phyloP scores from a whole-genome alignment of 768 basidiomycete species.

The Crucibulum laeve region DNA sequence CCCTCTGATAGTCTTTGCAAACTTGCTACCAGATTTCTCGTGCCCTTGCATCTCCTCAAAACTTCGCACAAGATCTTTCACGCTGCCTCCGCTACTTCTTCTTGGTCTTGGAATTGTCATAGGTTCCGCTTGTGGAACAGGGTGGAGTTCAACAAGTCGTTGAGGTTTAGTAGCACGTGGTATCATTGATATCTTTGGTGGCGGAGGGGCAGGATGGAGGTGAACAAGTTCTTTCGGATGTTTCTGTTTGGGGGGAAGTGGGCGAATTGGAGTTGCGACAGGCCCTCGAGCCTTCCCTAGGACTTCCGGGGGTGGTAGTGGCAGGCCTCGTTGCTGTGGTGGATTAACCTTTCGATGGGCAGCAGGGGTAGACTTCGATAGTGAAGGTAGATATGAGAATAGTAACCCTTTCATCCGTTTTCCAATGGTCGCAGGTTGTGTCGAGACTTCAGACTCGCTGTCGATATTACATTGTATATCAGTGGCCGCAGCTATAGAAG shows the following conservation, averaged over 20 bases:
- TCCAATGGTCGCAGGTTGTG: conserved; percentile 31
- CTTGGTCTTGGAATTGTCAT: conserved; percentile 30
- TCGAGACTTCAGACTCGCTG: not conserved
- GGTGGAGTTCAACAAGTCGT: conserved; percentile 54
- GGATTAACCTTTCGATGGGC: conserved; percentile 14
- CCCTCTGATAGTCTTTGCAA: too few species aligned
- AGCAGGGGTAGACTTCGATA: conserved; percentile 32
- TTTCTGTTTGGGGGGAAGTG: conserved; percentile 35
- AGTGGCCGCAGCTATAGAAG: not conserved
- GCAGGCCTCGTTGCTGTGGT: conserved; percentile 35
- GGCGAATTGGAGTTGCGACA: conserved; percentile 54
- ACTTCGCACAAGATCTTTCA: conserved; percentile 64
- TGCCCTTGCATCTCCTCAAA: conserved; percentile 47
- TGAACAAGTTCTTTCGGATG: conserved; percentile 66
- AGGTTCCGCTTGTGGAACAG: conserved; percentile 27
- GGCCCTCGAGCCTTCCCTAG: conserved; percentile 49
- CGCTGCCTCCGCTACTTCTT: conserved; percentile 64
- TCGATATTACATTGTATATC: not conserved
- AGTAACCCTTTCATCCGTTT: conserved; percentile 52
- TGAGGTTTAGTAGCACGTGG: conserved; percentile 35
- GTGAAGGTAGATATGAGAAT: conserved; percentile 55
- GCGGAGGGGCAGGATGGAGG: conserved; percentile 51
- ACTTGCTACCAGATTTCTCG: too few species aligned
- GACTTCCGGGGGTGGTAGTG: conserved; percentile 51
- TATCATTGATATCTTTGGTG: conserved; percentile 34